Percentiles rank a stretch among this genome's conserved stretches.
These are phyloP conservation scores for Nicotiana noctiflora DNA, from an alignment of 257 asterid genomes.

Conservation along the genomic window DNA sequence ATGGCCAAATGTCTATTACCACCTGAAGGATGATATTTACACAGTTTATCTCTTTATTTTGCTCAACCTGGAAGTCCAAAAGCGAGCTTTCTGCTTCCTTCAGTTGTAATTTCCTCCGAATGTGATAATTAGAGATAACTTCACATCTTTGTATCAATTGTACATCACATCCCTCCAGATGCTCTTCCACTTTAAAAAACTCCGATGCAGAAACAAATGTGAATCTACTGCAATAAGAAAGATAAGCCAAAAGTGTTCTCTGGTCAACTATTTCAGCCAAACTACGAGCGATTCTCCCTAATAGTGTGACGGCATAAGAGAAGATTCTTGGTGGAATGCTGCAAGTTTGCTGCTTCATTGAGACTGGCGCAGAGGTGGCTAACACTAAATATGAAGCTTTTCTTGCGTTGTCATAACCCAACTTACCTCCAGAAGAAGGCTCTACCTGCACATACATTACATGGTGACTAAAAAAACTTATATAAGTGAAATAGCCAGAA, in stretches of 20 bases:
- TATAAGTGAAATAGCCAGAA: neutral
- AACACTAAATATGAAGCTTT: conserved; percentile 57
- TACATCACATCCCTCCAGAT: conserved; percentile 25
- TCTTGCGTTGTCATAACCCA: conserved; percentile 43
- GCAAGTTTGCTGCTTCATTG: conserved; percentile 47
- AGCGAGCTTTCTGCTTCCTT: conserved; percentile 22
- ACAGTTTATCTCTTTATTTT: conserved; percentile 26
- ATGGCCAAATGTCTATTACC: conserved; percentile 56
- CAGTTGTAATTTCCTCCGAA: conserved; percentile 17
- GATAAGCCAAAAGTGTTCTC: conserved; percentile 51
- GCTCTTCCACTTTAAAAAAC: conserved; percentile 36
- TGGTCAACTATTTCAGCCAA: conserved; percentile 48
- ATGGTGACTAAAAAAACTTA: neutral
- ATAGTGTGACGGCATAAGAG: conserved; percentile 73
- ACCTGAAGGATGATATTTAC: conserved; percentile 30
- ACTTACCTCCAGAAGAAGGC: conserved; percentile 57
- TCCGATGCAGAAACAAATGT: conserved; percentile 41
- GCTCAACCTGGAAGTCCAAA: conserved; percentile 18
- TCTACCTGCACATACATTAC: conserved; percentile 48
- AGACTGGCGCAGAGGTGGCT: conserved; percentile 82
- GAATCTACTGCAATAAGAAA: conserved; percentile 76
- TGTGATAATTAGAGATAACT: conserved; percentile 21
- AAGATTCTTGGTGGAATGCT: conserved; percentile 62
- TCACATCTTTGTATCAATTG: conserved; percentile 18
- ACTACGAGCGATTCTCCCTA: conserved; percentile 57